A percentile compares a stretch with the other conserved stretches of the same genome.
These are phyloP conservation scores for Sphaerobolus stellatus DNA, from an alignment of 1,284 basidiomycete genomes.

Conservation along the genomic window DNA sequence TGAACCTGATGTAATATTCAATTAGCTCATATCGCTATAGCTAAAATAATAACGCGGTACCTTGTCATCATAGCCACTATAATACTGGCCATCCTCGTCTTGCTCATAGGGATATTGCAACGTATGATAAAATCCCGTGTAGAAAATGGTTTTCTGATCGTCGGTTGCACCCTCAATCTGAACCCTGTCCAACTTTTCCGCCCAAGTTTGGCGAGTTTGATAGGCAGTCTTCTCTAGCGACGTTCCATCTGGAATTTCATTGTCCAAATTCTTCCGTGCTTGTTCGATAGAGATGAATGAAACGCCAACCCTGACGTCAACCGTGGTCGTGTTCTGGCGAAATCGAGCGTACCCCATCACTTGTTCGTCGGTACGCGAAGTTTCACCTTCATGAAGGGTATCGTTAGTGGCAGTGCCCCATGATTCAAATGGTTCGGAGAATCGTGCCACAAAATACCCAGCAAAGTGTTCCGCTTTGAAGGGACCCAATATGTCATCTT, in stretches of 20 bases:
- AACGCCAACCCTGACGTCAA: conserved; percentile 70
- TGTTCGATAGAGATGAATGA: conserved; percentile 80
- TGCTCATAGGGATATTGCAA: conserved; percentile 81
- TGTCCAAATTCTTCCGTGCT: conserved; percentile 62
- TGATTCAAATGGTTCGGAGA: conserved; percentile 49
- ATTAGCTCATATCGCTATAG: background rate
- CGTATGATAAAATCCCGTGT: conserved; percentile 67
- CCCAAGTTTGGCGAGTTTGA: conserved; percentile 63
- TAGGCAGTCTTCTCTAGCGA: conserved; percentile 62
- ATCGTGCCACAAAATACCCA: conserved; percentile 78
- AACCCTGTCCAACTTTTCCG: conserved; percentile 68
- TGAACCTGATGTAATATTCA: conserved; percentile 45
- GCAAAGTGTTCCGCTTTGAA: conserved; percentile 52
- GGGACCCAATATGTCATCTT: conserved; percentile 70
- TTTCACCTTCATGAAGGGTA: conserved; percentile 31
- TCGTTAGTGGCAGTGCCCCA: conserved; percentile 55
- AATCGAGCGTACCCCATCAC: conserved; percentile 57
- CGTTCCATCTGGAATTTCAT: conserved; percentile 61
- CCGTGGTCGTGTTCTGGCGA: conserved; percentile 30
- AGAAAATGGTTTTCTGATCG: conserved; percentile 57
- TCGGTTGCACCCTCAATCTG: conserved; percentile 54
- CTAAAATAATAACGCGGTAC: background rate
- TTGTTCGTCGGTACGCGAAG: conserved; percentile 28
- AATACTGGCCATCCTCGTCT: conserved; percentile 67
- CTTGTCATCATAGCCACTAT: conserved; percentile 70